Conservation (phyloP, 192 early-diverging fungal genomes). For the Gonapodya sp. region DNA sequence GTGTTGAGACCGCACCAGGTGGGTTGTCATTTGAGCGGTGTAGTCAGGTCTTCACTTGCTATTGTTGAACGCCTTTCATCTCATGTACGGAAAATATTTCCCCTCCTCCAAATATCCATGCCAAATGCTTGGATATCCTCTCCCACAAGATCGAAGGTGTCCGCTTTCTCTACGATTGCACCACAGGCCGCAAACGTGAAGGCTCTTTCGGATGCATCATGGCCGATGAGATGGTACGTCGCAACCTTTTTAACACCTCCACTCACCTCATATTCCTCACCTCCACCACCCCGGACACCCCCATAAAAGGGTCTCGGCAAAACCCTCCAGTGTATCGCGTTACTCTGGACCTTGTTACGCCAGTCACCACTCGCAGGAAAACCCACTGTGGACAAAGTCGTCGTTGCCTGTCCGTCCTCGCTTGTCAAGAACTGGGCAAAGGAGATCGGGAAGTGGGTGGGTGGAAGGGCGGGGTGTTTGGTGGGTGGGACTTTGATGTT, state of each 20-base stretch:
- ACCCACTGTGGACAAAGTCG: constrained; percentile 89
- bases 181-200: constrained; percentile 63
- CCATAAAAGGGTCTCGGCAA: constrained; percentile 69
- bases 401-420: constrained; percentile 92
- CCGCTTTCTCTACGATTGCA: constrained; percentile 88
- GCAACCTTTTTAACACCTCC: background rate
- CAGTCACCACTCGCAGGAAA: constrained; percentile 84
- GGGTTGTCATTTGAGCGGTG: background rate
- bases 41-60: background rate
- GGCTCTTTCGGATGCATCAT: constrained; percentile 92
- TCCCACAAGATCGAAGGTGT: constrained; percentile 82
- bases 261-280: background rate
- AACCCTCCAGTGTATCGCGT: constrained; percentile 83
- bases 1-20: constrained; percentile 76
- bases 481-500: too few relatives aligned
- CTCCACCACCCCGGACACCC: background rate
- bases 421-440: constrained; percentile 99
- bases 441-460: constrained; percentile 46
- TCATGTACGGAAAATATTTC: too few relatives aligned
- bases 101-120: background rate
- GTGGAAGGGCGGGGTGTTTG: background rate
- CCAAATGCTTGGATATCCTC: background rate
- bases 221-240: constrained; percentile 88
- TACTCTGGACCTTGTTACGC: constrained; percentile 93
- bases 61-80: too few relatives aligned